Evolutionary conservation across 2,329 filamentous ascomycete species (phyloP), one percentile per base, ranked within the genome.

Genomic region (Pseudopyrenochaeta lycopersici): DNA sequence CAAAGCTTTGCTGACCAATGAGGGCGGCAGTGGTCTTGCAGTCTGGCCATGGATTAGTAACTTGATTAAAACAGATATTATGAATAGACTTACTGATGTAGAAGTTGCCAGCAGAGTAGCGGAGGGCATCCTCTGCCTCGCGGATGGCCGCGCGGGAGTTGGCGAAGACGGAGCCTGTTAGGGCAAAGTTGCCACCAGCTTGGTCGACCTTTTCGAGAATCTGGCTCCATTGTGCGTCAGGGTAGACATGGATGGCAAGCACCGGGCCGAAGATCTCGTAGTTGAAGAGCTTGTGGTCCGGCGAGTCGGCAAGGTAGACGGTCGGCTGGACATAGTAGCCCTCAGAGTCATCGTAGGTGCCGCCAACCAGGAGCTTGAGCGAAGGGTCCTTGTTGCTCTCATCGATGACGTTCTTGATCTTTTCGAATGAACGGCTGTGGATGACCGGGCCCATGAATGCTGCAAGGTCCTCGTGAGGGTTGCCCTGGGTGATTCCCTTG

Each of bases 371-470:
- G 2, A 93, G 81, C 73, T 89, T 83, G 23, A 96, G 83, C 58
- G 88, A 85, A 7, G 82, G 76, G 72, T 95, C 91, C 2, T 81
- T 81, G 77, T 91, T 92, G 17, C 90, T 89, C 27, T 85, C 85
- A 55, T 94, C 89, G 60, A 96, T 95, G 49, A 88, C 88, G 12
- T 82, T 80, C 1, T 85, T 82, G 6, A 96, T 84, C 78, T 92
- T 93, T 73, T 91, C 85, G 81, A 95, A 96, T 2, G 89, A 89
- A 12, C 81, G 84, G 58, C 86, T 82, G 78, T 95, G 90, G 73
- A 96, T 95, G 49, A 96, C 91, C 11, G 92, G 91, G 9, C 91
- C 91, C 71, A 92, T 86, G 79, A 96, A 95, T 78, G 91, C 90
- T 61, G 83, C 79, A 66, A 89, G 88, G 32, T 90, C 79, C 39